A percentile compares a stretch with the other conserved stretches of the same genome.
Conservation (phyloP, 2,329 filamentous ascomycete genomes). For the Berkeleyomyces basicola region DNA sequence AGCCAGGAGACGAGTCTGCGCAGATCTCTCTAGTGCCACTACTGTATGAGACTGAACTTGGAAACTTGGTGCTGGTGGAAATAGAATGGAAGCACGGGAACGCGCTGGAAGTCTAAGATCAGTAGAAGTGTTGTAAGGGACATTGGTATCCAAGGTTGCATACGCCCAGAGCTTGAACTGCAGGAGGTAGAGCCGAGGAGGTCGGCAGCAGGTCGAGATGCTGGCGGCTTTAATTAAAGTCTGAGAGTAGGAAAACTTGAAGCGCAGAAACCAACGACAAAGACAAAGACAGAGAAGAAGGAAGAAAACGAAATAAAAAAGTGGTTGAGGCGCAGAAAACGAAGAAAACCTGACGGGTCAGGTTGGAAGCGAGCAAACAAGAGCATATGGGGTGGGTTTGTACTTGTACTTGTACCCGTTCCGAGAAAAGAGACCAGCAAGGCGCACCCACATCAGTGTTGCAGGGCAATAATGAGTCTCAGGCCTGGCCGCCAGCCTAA, state of each 20-base stretch:
- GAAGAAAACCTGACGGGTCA: slow-evolving; percentile 7
- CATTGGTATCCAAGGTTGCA: too few relatives aligned
- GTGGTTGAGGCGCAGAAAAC: neutral
- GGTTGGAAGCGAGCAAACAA: neutral
- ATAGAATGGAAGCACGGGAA: too few relatives aligned
- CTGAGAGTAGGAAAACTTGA: neutral
- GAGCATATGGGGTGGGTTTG: neutral
- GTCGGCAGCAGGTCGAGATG: neutral
- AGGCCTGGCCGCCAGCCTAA: neutral
- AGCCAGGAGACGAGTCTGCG: neutral
- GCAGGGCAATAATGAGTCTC: neutral
- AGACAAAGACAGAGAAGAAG: neutral
- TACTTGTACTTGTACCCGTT: neutral
- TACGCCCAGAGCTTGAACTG: too few relatives aligned
- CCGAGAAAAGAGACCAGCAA: neutral
- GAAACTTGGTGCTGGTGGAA: too few relatives aligned
- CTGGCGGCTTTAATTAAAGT: neutral
- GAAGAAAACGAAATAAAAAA: neutral
- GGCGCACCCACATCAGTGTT: neutral
- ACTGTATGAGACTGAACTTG: too few relatives aligned
- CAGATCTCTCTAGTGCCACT: neutral
- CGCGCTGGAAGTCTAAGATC: too few relatives aligned
- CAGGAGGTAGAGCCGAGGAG: neutral
- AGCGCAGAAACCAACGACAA: neutral
- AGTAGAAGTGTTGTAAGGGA: too few relatives aligned